These are phyloP conservation scores for Cryptococcus sp. DNA, from an alignment of 1,284 basidiomycete genomes.

Conservation along the genomic window DNA sequence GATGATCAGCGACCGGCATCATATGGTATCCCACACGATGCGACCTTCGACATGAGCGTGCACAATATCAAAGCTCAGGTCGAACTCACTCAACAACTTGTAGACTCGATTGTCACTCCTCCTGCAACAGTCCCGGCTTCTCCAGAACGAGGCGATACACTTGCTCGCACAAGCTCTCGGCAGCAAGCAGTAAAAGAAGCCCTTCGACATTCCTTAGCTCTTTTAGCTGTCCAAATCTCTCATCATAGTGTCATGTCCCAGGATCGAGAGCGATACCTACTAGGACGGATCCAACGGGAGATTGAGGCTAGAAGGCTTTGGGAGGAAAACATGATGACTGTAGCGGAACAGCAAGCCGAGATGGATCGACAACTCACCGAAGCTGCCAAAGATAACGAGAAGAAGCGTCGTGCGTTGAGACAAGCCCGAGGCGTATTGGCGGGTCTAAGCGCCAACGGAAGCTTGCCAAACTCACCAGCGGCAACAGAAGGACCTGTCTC, in stretches of 20 bases:
- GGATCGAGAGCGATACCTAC: constrained; percentile 80
- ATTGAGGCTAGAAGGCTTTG: constrained; percentile 71
- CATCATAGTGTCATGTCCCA: constrained; percentile 70
- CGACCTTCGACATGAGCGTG: constrained; percentile 66
- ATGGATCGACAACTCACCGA: constrained; percentile 69
- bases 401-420: constrained; percentile 56
- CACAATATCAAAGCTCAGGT: constrained; percentile 73
- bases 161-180: constrained; percentile 28
- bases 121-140: constrained; percentile 35
- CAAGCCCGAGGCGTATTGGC: constrained; percentile 65
- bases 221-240: constrained; percentile 58
- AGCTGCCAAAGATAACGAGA: constrained; percentile 47
- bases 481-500: constrained; percentile 8
- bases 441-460: constrained; percentile 29
- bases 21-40: constrained; percentile 59
- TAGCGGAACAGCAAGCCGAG: constrained; percentile 79
- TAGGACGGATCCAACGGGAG: constrained; percentile 60
- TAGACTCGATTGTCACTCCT: constrained; percentile 54
- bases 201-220: constrained; percentile 60
- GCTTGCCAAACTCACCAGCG: constrained; percentile 37
- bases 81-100: constrained; percentile 67
- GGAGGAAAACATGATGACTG: constrained; percentile 85
- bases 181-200: constrained; percentile 57
- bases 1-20: constrained; percentile 6
- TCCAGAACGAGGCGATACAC: constrained; percentile 2